phyloP scores from a whole-genome alignment of 106 monocot species.

The Gastrodia elata region DNA sequence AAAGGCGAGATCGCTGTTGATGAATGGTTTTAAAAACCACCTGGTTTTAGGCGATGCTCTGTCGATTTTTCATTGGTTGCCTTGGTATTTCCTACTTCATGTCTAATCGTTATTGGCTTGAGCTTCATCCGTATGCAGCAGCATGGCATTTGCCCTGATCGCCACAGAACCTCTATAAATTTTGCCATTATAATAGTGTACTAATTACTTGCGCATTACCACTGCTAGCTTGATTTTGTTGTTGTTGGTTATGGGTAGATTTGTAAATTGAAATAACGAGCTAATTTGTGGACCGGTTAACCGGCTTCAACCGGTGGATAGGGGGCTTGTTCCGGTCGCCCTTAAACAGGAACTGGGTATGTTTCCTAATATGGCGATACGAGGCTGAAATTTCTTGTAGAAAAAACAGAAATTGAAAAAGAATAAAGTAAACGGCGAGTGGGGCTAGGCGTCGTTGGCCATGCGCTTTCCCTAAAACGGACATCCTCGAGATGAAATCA shows the following conservation, averaged over 20 bases:
- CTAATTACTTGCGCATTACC: background rate
- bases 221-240: background rate
- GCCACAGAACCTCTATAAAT: background rate
- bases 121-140: background rate
- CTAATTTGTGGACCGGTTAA: background rate
- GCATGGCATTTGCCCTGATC: background rate
- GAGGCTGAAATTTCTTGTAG: background rate
- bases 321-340: background rate
- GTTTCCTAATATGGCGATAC: slow-evolving; percentile 3
- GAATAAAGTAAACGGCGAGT: background rate
- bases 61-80: background rate
- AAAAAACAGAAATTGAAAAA: background rate
- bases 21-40: background rate
- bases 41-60: background rate
- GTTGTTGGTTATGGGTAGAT: background rate
- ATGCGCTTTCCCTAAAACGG: background rate
- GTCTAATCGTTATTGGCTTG: background rate
- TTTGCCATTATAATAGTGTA: background rate
- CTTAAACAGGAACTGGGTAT: background rate
- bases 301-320: background rate
- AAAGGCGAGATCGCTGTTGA: background rate
- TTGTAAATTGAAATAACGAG: background rate
- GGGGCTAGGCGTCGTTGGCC: background rate
- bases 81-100: background rate
- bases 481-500: background rate